Evolutionary conservation across 805 yeast genomes (phyloP).

Genomic region (Yamadazyma olivae): DNA sequence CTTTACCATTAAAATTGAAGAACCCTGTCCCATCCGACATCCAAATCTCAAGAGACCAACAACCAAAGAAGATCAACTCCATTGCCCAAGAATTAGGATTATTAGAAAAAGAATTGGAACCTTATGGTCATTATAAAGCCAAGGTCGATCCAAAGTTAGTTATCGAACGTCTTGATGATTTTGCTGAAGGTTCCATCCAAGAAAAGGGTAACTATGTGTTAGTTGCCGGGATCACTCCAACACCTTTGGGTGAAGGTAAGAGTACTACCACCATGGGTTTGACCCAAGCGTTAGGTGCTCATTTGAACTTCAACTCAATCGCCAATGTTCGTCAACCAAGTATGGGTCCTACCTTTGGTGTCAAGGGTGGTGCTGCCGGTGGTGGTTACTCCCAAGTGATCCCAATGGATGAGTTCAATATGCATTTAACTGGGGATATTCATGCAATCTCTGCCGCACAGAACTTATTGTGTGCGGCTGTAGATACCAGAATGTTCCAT

Average conservation of each 20-base stretch:
- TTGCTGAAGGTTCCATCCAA: slow-evolving; percentile 61
- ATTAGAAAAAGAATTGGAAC: slow-evolving; percentile 73
- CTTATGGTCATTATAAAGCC: slow-evolving; percentile 86
- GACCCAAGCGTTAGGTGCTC: slow-evolving; percentile 96
- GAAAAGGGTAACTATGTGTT: slow-evolving; percentile 83
- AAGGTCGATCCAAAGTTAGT: slow-evolving; percentile 66
- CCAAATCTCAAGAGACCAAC: slow-evolving; percentile 84
- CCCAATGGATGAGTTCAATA: slow-evolving; percentile 98
- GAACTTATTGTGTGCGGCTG: slow-evolving; percentile 91
- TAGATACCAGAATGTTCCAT: slow-evolving; percentile 96
- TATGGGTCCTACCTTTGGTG: slow-evolving; percentile 98
- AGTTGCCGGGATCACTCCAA: slow-evolving; percentile 97
- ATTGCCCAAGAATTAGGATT: slow-evolving; percentile 85
- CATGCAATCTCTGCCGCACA: slow-evolving; percentile 95
- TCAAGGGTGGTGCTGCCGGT: slow-evolving; percentile 99
- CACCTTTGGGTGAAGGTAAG: slow-evolving; percentile 98
- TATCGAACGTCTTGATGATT: slow-evolving; percentile 54
- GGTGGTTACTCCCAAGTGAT: slow-evolving; percentile 98
- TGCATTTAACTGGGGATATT: slow-evolving; percentile 96
- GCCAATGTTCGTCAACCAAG: slow-evolving; percentile 98
- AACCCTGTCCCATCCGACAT: slow-evolving; percentile 87
- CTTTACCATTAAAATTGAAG: slow-evolving; percentile 49
- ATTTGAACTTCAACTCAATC: slow-evolving; percentile 73
- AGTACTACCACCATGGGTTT: slow-evolving; percentile 94
- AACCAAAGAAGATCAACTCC: slow-evolving; percentile 74